Base-by-base conservation (phyloP, 2,329 filamentous ascomycete species). In the Colletotrichum musicola region DNA sequence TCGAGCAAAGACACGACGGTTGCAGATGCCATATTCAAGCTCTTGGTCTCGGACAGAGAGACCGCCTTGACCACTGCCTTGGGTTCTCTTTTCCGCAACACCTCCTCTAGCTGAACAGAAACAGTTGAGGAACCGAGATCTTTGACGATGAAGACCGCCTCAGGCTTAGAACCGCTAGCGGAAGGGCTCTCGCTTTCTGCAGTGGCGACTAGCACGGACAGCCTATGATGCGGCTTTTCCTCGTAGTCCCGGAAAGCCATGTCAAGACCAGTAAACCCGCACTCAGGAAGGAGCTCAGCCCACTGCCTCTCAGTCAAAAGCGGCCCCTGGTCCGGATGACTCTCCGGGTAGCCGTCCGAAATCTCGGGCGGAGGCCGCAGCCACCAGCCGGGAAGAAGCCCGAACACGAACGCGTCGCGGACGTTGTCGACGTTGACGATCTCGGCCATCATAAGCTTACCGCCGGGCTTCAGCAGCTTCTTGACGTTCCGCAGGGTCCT, bases 341-440 rank as follows among this genome's bases (percentile, higher is more conserved):
- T 72, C 12, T 65, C 71, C n/a, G 78, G 73, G 7, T 71, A 71
- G 30, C 54, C 63, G 14, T 42, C 44, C 46, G 47, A 50, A 4
- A 6, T 18, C 70, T 25, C 22, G 22, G 10, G 74, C 74, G 13
- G 74, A 40, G 53, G 74, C 62, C n/a, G 71, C 54, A 78, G 72
- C 79, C 80, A 81, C 79, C 80, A 81, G 30, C 78, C 79, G 7
- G 76, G 71, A n/a, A 81, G 74, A 14, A 74, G 71, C 18, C 79
- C 79, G 55, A 80, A 80, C 10, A 75, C 58, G 42, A 76, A 62
- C 27, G 63, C 60, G 25, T 74, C 64, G 5, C 64, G 54, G 4
- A 71, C 47, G 12, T 72, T 51, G 4, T 66, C 60, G 1, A 51
- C 44, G 14, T 72, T 71, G 20, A 73, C 74, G 9, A 73, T 71